Base-by-base conservation (phyloP, 768 basidiomycete genomes). In the Suillus spraguei region DNA sequence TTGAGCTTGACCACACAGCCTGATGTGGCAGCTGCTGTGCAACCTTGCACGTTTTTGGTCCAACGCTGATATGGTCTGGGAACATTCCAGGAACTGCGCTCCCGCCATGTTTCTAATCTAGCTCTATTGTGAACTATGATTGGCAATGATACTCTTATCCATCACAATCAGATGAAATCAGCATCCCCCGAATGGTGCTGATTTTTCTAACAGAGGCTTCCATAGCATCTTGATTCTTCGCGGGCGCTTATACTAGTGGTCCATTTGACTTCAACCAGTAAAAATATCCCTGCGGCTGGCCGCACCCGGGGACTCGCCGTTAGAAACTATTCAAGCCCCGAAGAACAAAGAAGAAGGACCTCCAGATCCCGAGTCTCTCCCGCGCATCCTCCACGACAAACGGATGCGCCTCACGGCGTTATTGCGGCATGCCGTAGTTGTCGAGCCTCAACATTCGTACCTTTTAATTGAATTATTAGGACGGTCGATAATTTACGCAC, bases 51-150 rank as follows among this genome's bases (percentile, higher is more conserved):
- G 47, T 60, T 61, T 55, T 46, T 11, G 50, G 52, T 53, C 52
- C 20, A 35, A 35, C 33, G 6, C 20, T n/a, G 33, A 35, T 53
- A 46, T 59, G 50, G 64, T 70, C 71, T 74, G 72, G 72, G 68
- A 74, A 74, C 65, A 65, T 72, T 73, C 72, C 68, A 67, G 69
- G 67, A 73, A 71, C 66, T 61, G 47, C 52, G 60, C 52, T 62
- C 33, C 71, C 69, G 71, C 69, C 60, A 69, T 72, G 64, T 73
- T 66, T 65, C 72, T 67, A 68, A 72, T 38, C 63, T 64, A 42
- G 47, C 69, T 63, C 65, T 65, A 65, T 70, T 66, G 22, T 11
- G 64, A 64, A 61, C 67, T 61, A 47, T 65, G 63, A 52, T 14
- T 63, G 61, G 58, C 64, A 60, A 70, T 67, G 60, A 33, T 63